A percentile compares a stretch with the other conserved stretches of the same genome.
Conservation (phyloP, 768 basidiomycete genomes). For the Auricularia heimuer region DNA sequence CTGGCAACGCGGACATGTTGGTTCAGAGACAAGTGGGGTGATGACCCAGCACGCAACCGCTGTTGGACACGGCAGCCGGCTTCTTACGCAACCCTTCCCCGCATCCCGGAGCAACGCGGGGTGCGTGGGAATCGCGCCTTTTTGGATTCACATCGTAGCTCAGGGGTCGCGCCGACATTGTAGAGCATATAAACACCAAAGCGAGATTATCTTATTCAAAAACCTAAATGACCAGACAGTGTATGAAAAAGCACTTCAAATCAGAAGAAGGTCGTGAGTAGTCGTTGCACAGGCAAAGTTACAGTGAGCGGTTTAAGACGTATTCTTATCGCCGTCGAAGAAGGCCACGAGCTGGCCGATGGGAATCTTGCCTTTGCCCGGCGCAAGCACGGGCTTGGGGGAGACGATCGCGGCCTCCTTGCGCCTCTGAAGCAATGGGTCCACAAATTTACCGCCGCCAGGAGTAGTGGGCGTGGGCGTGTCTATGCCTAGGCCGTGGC, state of each 20-base stretch:
- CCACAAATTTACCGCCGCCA: conserved; percentile 51
- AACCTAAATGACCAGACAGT: too few relatives aligned
- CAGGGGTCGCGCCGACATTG: too few relatives aligned
- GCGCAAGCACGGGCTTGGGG: conserved; percentile 27
- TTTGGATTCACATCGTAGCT: too few relatives aligned
- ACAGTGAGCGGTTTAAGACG: neutral
- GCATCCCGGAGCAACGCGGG: neutral
- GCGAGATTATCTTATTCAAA: neutral
- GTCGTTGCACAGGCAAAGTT: too few relatives aligned
- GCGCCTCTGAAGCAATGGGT: conserved; percentile 61
- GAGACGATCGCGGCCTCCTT: conserved; percentile 41
- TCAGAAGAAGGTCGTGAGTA: too few relatives aligned
- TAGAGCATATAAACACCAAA: neutral
- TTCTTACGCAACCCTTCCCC: neutral
- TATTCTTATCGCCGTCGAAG: conserved; percentile 40
- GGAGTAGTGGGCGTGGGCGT: conserved; percentile 16
- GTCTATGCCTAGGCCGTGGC: conserved; percentile 13
- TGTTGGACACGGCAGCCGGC: neutral
- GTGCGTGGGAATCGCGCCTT: neutral
- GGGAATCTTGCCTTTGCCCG: conserved; percentile 51
- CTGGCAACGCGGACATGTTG: conserved; percentile 62
- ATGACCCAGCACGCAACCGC: neutral
- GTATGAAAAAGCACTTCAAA: too few relatives aligned
- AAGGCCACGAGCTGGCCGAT: conserved; percentile 77
- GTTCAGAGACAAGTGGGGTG: too few relatives aligned